Conservation (phyloP, 2,329 filamentous ascomycete genomes). For the Penicillium verrucosum region DNA sequence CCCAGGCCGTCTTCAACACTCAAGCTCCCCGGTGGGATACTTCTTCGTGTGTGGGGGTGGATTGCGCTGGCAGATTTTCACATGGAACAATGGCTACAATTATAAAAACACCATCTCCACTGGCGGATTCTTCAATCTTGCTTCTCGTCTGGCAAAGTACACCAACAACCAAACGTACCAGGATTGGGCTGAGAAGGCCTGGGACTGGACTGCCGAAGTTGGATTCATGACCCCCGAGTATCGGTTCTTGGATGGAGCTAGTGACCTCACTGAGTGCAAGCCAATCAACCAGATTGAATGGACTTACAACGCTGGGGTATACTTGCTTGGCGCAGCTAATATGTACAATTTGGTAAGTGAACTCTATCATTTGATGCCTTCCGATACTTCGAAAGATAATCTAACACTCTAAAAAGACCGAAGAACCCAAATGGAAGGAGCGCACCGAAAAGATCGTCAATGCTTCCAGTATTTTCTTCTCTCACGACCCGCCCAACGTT, state of each 20-base stretch:
- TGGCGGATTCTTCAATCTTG: conserved; percentile 34
- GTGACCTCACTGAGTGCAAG: conserved; percentile 51
- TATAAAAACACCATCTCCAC: conserved; percentile 38
- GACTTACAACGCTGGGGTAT: conserved; percentile 57
- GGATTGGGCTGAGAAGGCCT: conserved; percentile 67
- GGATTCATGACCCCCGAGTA: conserved; percentile 52
- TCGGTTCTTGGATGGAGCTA: conserved; percentile 55
- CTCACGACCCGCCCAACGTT: conserved; percentile 43
- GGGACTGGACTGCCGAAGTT: conserved; percentile 54
- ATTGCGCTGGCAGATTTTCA: conserved; percentile 46
- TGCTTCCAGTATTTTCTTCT: conserved; percentile 51
- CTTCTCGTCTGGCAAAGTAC: conserved; percentile 30
- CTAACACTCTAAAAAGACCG: conserved; percentile 29
- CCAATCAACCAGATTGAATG: conserved; percentile 53
- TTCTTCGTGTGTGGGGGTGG: conserved; percentile 67
- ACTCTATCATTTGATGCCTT: too few relatives aligned
- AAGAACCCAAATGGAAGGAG: conserved; percentile 51
- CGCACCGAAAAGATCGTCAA: conserved; percentile 54
- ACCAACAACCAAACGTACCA: conserved; percentile 33
- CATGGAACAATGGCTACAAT: conserved; percentile 33
- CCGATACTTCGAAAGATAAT: not conserved
- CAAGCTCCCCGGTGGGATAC: conserved; percentile 70
- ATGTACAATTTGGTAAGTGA: conserved; percentile 54
- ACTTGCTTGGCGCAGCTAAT: conserved; percentile 53
- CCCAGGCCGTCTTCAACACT: conserved; percentile 76